Percentiles rank a stretch among this genome's conserved stretches.
Evolutionary conservation across 306 rosid genomes (phyloP).

Genomic region (Sesbania bispinosa): DNA sequence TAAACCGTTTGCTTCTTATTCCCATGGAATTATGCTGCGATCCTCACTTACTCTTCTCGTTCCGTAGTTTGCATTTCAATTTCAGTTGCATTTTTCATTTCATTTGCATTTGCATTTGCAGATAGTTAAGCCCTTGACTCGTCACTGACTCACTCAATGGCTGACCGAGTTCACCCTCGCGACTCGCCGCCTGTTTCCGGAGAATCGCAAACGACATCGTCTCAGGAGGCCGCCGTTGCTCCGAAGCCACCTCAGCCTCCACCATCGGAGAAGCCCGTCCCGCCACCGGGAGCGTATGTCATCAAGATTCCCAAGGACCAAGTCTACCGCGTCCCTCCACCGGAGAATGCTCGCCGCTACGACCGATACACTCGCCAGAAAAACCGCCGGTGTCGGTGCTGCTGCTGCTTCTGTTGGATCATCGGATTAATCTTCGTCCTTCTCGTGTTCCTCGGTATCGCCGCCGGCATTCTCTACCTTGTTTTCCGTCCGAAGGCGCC

Average conservation of each 20-base stretch:
- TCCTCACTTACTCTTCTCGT: neutral
- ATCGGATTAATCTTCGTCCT: constrained; percentile 32
- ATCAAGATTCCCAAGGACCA: constrained; percentile 73
- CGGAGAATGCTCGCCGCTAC: constrained; percentile 56
- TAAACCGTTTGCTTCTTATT: neutral
- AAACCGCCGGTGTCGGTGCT: constrained; percentile 27
- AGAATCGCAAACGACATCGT: neutral
- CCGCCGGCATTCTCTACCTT: constrained; percentile 56
- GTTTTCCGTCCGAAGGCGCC: constrained; percentile 58
- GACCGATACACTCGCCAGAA: constrained; percentile 36
- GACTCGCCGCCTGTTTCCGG: constrained; percentile 26
- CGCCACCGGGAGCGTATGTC: constrained; percentile 60
- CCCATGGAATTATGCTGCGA: neutral
- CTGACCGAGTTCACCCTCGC: constrained; percentile 66
- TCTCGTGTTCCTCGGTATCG: constrained; percentile 33
- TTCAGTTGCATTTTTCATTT: no score
- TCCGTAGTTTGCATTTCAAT: neutral
- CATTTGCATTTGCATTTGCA: neutral
- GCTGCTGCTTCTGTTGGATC: constrained; percentile 47
- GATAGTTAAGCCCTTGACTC: neutral
- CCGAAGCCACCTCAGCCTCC: constrained; percentile 1
- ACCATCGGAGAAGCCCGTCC: constrained; percentile 36
- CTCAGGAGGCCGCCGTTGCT: neutral
- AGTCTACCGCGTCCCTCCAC: constrained; percentile 78
- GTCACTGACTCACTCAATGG: constrained; percentile 42